Conservation (phyloP, 1,139 yeast genomes). For the Zygosaccharomyces pseudobailii region DNA sequence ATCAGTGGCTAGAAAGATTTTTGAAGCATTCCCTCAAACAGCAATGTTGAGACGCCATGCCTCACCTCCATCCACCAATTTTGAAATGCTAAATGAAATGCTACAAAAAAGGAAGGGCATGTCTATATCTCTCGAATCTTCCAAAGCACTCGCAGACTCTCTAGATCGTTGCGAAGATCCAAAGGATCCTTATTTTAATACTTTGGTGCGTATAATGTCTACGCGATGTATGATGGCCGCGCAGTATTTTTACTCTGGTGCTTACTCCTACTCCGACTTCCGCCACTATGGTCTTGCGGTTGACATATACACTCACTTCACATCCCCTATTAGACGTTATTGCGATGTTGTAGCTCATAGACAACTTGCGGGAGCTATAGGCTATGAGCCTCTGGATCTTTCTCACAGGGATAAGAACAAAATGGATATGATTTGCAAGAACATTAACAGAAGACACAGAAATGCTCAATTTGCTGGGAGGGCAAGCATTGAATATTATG, state of each 20-base stretch:
- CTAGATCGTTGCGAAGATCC: slow-evolving; percentile 82
- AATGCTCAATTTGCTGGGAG: slow-evolving; percentile 99
- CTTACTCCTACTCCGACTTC: slow-evolving; percentile 87
- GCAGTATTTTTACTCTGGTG: slow-evolving; percentile 94
- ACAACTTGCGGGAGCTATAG: slow-evolving; percentile 95
- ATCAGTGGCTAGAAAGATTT: slow-evolving; percentile 88
- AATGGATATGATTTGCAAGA: slow-evolving; percentile 84
- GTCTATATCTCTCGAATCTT: slow-evolving; percentile 74
- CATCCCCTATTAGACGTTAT: slow-evolving; percentile 96
- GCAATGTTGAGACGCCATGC: slow-evolving; percentile 98
- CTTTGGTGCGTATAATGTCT: slow-evolving; percentile 91
- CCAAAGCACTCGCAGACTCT: slow-evolving; percentile 91
- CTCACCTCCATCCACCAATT: slow-evolving; percentile 90
- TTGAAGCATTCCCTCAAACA: slow-evolving; percentile 91
- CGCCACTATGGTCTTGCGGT: slow-evolving; percentile 97
- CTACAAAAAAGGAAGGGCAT: slow-evolving; percentile 78
- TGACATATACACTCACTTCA: slow-evolving; percentile 96
- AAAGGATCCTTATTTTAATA: slow-evolving; percentile 85
- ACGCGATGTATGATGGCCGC: slow-evolving; percentile 99
- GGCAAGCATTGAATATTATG: slow-evolving; percentile 95
- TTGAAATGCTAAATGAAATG: slow-evolving; percentile 85
- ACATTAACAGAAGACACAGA: slow-evolving; percentile 90
- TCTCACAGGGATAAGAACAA: slow-evolving; percentile 83
- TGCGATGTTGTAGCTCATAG: slow-evolving; percentile 98
- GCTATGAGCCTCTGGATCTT: slow-evolving; percentile 77